Percentiles rank a stretch among this genome's conserved stretches.
Conservation (phyloP, 2,329 filamentous ascomycete species). For the Endothia cerciana region DNA sequence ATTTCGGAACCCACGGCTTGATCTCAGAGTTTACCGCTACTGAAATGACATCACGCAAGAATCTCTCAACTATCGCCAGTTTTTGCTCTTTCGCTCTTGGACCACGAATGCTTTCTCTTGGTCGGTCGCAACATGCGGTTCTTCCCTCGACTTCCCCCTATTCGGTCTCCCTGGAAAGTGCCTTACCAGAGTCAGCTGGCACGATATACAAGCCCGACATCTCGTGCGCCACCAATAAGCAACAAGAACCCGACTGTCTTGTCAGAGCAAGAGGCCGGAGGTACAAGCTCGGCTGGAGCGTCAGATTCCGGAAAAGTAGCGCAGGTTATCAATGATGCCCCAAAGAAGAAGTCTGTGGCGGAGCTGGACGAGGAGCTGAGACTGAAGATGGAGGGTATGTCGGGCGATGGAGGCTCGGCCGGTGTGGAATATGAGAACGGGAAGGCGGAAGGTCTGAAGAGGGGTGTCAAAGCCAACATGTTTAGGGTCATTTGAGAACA, state of each 20-base stretch:
- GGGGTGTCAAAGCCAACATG: slow-evolving; percentile 77
- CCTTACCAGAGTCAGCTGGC: not conserved
- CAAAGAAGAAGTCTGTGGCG: slow-evolving; percentile 59
- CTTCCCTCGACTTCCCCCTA: not conserved
- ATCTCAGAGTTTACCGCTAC: not conserved
- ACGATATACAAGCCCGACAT: not conserved
- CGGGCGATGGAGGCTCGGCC: slow-evolving; percentile 71
- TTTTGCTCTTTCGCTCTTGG: not conserved
- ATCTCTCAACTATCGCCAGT: not conserved
- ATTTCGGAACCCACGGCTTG: no score
- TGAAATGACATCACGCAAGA: not conserved
- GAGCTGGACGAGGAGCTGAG: slow-evolving; percentile 70
- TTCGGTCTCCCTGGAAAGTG: not conserved
- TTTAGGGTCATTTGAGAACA: slow-evolving; percentile 66
- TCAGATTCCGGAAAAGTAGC: not conserved
- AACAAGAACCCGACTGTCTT: not conserved
- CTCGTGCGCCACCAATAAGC: not conserved
- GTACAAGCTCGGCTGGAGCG: not conserved
- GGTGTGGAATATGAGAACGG: slow-evolving; percentile 79
- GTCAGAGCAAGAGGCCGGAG: not conserved
- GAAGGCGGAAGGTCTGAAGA: slow-evolving; percentile 71
- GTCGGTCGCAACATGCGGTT: not conserved
- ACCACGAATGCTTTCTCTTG: not conserved
- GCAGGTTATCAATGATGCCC: not conserved
- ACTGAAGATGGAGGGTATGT: slow-evolving; percentile 65